Evolutionary conservation across 768 basidiomycete species (phyloP), one percentile per base, ranked within the genome.

Genomic region (Naematelia encephala): DNA sequence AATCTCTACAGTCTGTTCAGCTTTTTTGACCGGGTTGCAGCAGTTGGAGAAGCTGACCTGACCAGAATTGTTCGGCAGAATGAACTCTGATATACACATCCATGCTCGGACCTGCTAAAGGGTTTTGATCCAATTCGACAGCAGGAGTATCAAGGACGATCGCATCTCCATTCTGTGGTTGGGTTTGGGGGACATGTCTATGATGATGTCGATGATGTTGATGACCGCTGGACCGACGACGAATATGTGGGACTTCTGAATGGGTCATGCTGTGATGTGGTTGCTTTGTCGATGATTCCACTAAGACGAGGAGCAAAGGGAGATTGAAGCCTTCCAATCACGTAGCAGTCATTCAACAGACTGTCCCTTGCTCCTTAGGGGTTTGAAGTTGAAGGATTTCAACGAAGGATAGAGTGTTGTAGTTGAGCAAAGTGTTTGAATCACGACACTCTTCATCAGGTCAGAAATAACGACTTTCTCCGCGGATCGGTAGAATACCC

Each of bases 1-100:
- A 25, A 97, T 83, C 78, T 98, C 94, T 97, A 67, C 16, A 14
- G 5, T n/a, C 11, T 8, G 8, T 47, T 47, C 46, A 47, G 46
- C 25, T n/a, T n/a, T n/a, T n/a, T n/a, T 47, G 46, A 21, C 25
- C 8, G 46, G 25, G 19, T 16, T 2, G 51, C 8, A 34, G n/a
- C 5, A 5, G 3, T 13, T n/a, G 28, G 23, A 5, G 34, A 16
- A 19, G 65, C 69, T 42, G 26, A 68, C 69, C 69, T 22, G 62
- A 56, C 69, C 69, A 71, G 60, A 71, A 71, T 57, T 68, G 67
- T 22, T 71, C 69, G 2, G 58, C 44, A 30, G 27, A 62, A 51
- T 71, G 62, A 19, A 71, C 69, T 5, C 67, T 42, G 26, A 71
- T 56, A 57, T 71, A 60, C 13, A 66, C 60, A 49, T 63, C 61